phyloP scores from a whole-genome alignment of 305 asterid genomes.

The Fraxinus sp. region DNA sequence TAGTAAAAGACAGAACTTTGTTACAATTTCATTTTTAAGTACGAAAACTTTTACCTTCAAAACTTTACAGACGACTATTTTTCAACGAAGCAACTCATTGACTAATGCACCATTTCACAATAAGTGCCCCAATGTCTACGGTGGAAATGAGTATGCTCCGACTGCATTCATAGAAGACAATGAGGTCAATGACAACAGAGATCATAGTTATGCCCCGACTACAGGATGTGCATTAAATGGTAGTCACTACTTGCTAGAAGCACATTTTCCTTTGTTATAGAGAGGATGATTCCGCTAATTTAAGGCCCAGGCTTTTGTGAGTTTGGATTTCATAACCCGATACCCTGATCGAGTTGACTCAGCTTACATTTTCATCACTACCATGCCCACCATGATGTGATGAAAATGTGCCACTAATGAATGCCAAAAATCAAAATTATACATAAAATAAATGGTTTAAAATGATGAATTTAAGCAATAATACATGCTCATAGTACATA shows the following conservation, averaged over 20 bases:
- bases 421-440: neutral
- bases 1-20: neutral
- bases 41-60: neutral
- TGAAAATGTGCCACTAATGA: neutral
- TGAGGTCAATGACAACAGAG: neutral
- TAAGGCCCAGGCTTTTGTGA: neutral
- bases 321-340: neutral
- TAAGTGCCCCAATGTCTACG: neutral
- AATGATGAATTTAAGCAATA: neutral
- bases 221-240: neutral
- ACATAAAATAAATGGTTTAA: neutral
- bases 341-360: neutral
- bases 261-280: neutral
- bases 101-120: neutral
- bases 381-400: neutral
- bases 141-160: neutral
- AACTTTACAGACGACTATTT: neutral
- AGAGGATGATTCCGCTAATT: neutral
- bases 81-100: neutral
- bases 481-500: neutral
- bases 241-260: neutral
- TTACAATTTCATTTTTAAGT: neutral
- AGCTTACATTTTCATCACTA: neutral
- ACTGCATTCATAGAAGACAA: neutral
- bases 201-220: neutral